A percentile compares a stretch with the other conserved stretches of the same genome.
These are phyloP conservation scores for Kodamaea derodonti DNA, from an alignment of 1,139 yeast genomes.

Conservation along the genomic window DNA sequence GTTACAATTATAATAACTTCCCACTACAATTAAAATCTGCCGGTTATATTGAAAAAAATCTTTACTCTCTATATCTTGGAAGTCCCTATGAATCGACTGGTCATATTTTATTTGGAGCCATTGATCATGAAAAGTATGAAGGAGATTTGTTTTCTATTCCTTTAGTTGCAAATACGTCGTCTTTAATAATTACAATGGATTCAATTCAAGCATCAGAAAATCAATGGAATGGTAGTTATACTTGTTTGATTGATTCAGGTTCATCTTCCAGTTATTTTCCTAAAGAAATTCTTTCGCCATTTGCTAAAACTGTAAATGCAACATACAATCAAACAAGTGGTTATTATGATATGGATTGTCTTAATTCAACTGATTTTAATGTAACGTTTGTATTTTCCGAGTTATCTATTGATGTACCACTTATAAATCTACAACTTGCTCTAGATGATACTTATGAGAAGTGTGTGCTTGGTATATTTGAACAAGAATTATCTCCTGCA, in stretches of 20 bases:
- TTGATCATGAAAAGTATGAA: conserved; percentile 47
- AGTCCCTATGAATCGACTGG: conserved; percentile 26
- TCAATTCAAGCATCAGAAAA: too few species aligned
- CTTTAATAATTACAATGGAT: too few species aligned
- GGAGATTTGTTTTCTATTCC: conserved; percentile 40
- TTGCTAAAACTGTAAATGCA: conserved; percentile 30
- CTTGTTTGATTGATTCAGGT: conserved; percentile 21
- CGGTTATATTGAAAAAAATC: conserved; percentile 45
- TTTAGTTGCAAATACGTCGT: too few species aligned
- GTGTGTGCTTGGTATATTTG: too few species aligned
- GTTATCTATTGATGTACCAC: too few species aligned
- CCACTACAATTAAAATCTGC: conserved; percentile 52
- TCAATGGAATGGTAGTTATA: too few species aligned
- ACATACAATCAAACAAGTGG: too few species aligned
- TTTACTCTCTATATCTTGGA: conserved; percentile 45
- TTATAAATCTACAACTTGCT: too few species aligned
- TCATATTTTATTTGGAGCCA: conserved; percentile 53
- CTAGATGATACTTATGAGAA: too few species aligned
- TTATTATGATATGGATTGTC: background rate
- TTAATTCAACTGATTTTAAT: background rate
- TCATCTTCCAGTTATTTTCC: conserved; percentile 38
- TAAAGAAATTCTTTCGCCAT: conserved; percentile 17
- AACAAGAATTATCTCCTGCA: too few species aligned
- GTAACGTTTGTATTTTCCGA: too few species aligned
- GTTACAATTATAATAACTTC: conserved; percentile 47